Percentiles rank a stretch among this genome's conserved stretches.
Conservation (phyloP, 306 rosid genomes). For the Inga leiocalycina region DNA sequence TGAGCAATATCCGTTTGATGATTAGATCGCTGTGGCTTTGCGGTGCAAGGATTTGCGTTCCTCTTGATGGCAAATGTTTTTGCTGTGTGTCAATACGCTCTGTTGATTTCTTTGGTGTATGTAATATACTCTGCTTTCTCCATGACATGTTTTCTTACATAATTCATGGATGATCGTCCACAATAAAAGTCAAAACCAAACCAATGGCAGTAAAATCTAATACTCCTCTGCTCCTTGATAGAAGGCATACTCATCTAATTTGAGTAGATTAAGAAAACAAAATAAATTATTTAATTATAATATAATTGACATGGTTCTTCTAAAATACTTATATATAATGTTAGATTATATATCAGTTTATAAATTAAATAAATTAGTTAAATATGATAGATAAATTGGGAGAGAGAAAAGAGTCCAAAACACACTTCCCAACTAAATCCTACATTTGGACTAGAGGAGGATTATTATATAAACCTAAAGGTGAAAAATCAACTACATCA, state of each 20-base stretch:
- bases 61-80: background rate
- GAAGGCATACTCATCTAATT: no score
- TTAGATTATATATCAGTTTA: background rate
- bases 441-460: no score
- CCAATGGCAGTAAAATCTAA: background rate
- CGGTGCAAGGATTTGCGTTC: background rate
- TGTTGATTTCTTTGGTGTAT: background rate
- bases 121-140: background rate
- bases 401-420: no score
- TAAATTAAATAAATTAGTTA: background rate
- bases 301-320: no score
- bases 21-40: slow-evolving; percentile 25
- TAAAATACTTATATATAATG: no score
- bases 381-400: no score
- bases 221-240: no score
- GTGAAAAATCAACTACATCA: slow-evolving; percentile 18
- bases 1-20: slow-evolving; percentile 77
- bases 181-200: background rate
- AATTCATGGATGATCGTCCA: background rate
- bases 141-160: background rate
- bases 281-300: no score
- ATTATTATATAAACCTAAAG: background rate
- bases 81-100: background rate
- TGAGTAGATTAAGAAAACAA: no score
- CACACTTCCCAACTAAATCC: no score